A percentile compares a stretch with the other conserved stretches of the same genome.
Evolutionary conservation across 169 alveolate species (phyloP).

Genomic region (Cryptosporidium sp.): DNA sequence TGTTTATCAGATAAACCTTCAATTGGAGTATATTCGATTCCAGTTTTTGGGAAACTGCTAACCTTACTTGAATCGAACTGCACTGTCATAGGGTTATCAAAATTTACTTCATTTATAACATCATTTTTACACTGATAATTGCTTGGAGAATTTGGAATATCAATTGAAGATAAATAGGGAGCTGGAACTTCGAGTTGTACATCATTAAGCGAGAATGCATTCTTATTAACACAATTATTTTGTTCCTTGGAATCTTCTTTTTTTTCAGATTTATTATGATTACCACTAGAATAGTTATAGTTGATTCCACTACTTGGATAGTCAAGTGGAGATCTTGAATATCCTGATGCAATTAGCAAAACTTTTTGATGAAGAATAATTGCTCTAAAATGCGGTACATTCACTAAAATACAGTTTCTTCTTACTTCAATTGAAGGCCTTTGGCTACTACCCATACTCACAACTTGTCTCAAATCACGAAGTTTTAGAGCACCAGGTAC

Average conservation of each 20-base stretch:
- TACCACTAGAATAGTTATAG: background rate
- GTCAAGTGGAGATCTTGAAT: conserved; percentile 66
- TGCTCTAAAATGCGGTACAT: conserved; percentile 72
- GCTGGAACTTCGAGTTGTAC: background rate
- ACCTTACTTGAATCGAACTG: background rate
- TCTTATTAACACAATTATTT: background rate
- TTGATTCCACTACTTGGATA: conserved; percentile 58
- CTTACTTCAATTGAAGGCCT: conserved; percentile 80
- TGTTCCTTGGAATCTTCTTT: conserved; percentile 34
- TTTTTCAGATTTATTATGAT: background rate
- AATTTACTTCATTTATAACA: conserved; percentile 22
- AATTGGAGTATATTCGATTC: conserved; percentile 64
- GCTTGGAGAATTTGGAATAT: conserved; percentile 40
- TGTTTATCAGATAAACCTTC: conserved; percentile 55
- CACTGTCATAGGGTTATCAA: conserved; percentile 7
- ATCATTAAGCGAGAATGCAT: background rate
- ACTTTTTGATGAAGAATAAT: conserved; percentile 70
- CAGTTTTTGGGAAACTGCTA: conserved; percentile 21
- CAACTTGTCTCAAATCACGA: conserved; percentile 77
- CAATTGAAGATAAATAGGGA: conserved; percentile 13
- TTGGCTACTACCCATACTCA: conserved; percentile 77
- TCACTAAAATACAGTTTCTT: conserved; percentile 78
- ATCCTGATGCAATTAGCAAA: conserved; percentile 70
- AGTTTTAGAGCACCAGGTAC: conserved; percentile 76
- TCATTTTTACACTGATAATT: conserved; percentile 26